Base-by-base conservation (phyloP, 2,329 filamentous ascomycete species). In the Triangularia setosa region DNA sequence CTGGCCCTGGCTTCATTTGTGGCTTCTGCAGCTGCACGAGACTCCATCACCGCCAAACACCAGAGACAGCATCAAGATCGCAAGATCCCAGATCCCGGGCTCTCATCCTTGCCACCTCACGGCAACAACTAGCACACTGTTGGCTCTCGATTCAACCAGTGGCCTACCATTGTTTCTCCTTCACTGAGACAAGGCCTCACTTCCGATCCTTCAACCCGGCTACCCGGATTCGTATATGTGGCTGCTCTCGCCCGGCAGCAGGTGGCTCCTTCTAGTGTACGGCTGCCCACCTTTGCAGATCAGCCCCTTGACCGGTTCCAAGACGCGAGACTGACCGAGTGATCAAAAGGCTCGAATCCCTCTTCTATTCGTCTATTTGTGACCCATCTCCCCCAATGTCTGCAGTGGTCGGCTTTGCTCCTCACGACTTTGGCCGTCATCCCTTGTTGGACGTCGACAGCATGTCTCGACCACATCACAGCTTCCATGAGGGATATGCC, bases 391-490 rank as follows among this genome's bases (percentile, higher is more conserved):
- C 69, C 69, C 72, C 48, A 68, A 78, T 77, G 76, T 75, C 75
- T 72, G 69, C 73, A 64, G 70, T 71, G 56, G 71, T 73, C 63
- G 72, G 72, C 57, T 65, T 69, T 65, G 67, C 73, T 65, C 71
- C 70, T 48, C 72, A 73, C 66, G 68, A 67, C 65, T 70, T 75
- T 67, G 71, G 73, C 64, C 71, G 71, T 70, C 69, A 70, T 68
- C 65, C 69, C 66, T 71, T 74, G 69, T 66, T 74, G 64, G 75
- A 75, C 71, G 70, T 55, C 55, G 58, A 27, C 58, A 33, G 70
- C 61, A 78, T 78, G 77, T 72, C 75, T 66, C 73, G 74, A 70
- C 70, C 74, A 60, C 71, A 72, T 56, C 72, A 73, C 66, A 67
- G 67, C 66, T 77, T 67, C 40, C 72, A 73, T 28, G 73, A 74